Evolutionary conservation across 805 yeast species (phyloP).

Genomic region (Metschnikowia amazonensis): DNA sequence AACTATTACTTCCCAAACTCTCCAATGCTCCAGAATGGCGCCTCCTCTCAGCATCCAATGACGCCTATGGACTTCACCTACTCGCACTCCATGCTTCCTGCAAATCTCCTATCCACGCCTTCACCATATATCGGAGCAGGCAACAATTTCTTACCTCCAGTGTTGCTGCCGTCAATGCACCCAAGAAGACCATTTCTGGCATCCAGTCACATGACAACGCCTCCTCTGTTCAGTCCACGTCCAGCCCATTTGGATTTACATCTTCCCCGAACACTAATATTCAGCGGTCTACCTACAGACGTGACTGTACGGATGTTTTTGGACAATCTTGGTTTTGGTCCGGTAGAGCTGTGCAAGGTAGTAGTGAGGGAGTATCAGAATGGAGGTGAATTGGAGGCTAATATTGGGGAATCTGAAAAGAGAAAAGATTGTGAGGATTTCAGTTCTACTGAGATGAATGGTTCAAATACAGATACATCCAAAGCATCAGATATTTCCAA

Average conservation of each 20-base stretch:
- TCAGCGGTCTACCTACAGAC: slow-evolving; percentile 26
- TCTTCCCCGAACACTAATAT: slow-evolving; percentile 22
- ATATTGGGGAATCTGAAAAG: too few species aligned
- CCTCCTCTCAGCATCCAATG: slow-evolving; percentile 11
- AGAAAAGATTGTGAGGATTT: too few species aligned
- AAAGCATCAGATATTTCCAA: too few species aligned
- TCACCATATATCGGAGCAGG: slow-evolving; percentile 49
- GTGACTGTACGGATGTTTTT: slow-evolving; percentile 33
- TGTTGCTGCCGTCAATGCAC: slow-evolving; percentile 9
- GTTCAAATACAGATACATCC: too few species aligned
- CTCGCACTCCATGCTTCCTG: slow-evolving; percentile 60
- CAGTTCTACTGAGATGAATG: too few species aligned
- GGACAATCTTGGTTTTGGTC: slow-evolving; percentile 51
- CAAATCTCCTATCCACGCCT: slow-evolving; percentile 46
- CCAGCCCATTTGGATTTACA: slow-evolving; percentile 4
- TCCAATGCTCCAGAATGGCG: neutral
- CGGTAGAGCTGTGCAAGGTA: slow-evolving; percentile 56
- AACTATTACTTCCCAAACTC: slow-evolving; percentile 4
- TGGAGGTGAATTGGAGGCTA: too few species aligned
- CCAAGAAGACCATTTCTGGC: slow-evolving; percentile 5
- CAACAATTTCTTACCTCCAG: slow-evolving; percentile 29
- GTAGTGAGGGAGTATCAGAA: slow-evolving; percentile 14
- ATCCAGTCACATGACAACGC: neutral
- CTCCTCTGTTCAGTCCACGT: slow-evolving; percentile 4
- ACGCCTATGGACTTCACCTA: slow-evolving; percentile 56